Conservation (phyloP, 2,329 filamentous ascomycete species). For the Aureobasidium uvarum region DNA sequence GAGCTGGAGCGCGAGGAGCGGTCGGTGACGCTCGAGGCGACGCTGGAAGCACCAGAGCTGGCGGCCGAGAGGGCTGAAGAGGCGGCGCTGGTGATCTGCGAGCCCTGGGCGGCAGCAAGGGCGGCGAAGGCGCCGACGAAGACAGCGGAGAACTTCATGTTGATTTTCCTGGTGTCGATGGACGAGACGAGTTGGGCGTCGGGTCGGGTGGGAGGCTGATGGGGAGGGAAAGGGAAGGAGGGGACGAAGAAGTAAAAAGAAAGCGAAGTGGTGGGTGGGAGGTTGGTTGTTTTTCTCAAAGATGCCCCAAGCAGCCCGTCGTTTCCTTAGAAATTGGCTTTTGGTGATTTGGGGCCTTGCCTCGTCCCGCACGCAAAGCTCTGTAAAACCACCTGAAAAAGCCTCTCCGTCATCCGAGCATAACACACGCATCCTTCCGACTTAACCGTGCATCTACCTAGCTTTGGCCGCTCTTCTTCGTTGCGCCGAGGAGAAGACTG, state of each 20-base stretch:
- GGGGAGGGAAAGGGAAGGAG: neutral
- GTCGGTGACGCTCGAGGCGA: constrained; percentile 6
- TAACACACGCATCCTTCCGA: constrained; percentile 2
- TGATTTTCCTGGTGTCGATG: constrained; percentile 2
- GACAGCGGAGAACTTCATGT: constrained; percentile 21
- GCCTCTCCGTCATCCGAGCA: constrained; percentile 23
- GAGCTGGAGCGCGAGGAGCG: constrained; percentile 16
- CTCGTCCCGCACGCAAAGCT: constrained; percentile 15
- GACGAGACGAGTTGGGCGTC: constrained; percentile 26
- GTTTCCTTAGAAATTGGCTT: constrained; percentile 14
- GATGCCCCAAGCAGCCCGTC: constrained; percentile 14
- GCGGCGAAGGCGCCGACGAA: constrained; percentile 24
- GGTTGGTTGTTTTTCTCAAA: constrained; percentile 27
- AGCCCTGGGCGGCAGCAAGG: constrained; percentile 23
- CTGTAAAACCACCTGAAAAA: constrained; percentile 17
- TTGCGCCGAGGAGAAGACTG: constrained; percentile 10
- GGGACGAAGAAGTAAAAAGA: constrained; percentile 9
- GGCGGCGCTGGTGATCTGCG: constrained; percentile 9
- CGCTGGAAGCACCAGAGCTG: constrained; percentile 20
- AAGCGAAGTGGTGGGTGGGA: constrained; percentile 2
- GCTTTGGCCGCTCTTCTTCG: constrained; percentile 3
- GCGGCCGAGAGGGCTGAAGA: constrained; percentile 5
- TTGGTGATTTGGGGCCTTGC: constrained; percentile 19
- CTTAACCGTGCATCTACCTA: constrained; percentile 19
- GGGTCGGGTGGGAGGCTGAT: constrained; percentile 18